These are phyloP conservation scores for Peterozyma toletana DNA, from an alignment of 805 yeast species.

Conservation along the genomic window DNA sequence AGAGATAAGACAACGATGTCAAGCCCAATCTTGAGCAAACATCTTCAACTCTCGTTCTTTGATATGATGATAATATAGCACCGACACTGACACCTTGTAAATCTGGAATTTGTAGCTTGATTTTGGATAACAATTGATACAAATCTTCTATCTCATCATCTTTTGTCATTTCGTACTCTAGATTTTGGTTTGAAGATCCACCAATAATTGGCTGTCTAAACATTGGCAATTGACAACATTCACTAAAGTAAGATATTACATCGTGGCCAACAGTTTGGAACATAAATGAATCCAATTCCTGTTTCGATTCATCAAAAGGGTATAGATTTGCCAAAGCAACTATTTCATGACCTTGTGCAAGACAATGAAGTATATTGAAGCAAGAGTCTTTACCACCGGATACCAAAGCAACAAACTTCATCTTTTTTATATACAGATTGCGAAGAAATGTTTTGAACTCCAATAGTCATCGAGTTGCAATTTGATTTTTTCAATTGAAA, in stretches of 20 bases:
- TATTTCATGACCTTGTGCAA: constrained; percentile 79
- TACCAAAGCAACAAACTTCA: constrained; percentile 89
- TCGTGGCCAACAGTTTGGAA: constrained; percentile 96
- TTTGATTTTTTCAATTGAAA: too few species aligned
- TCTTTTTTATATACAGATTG: too few species aligned
- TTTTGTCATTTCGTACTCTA: constrained; percentile 63
- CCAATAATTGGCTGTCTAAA: constrained; percentile 64
- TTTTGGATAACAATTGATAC: constrained; percentile 39
- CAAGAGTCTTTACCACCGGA: constrained; percentile 98
- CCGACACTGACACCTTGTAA: constrained; percentile 89
- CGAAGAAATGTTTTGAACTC: too few species aligned
- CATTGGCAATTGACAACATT: constrained; percentile 75
- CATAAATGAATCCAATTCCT: constrained; percentile 92
- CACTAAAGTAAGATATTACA: constrained; percentile 53
- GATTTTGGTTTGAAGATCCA: constrained; percentile 47
- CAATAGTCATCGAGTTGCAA: too few species aligned
- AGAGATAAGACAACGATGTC: constrained; percentile 65
- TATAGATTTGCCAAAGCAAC: constrained; percentile 79
- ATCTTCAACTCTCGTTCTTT: constrained; percentile 86
- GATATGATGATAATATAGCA: constrained; percentile 93
- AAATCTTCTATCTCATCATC: constrained; percentile 89
- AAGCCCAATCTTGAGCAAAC: constrained; percentile 74
- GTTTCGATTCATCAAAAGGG: constrained; percentile 40
- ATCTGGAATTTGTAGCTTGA: constrained; percentile 55
- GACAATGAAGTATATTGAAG: constrained; percentile 79